Base-by-base conservation (phyloP, 108 stramenopile genomes). In the Fragilaria crotonensis region DNA sequence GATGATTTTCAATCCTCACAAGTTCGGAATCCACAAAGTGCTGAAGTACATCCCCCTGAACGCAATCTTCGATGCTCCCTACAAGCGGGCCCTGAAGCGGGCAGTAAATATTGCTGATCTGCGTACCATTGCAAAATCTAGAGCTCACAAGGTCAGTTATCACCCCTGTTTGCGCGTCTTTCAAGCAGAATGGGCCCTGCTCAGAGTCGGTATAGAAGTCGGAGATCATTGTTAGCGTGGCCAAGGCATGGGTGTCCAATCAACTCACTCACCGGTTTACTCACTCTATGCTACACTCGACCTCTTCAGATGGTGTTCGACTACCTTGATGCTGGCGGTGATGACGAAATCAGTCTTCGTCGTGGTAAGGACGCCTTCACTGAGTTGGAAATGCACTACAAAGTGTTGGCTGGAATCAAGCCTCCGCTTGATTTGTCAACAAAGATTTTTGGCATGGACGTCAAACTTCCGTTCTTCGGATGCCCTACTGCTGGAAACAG, bases 221-320 rank as follows among this genome's bases (percentile, higher is more conserved):
- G n/a, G n/a, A n/a, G n/a, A n/a, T n/a, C n/a, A n/a, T n/a, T n/a
- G n/a, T n/a, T n/a, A n/a, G 14, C 14, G 14, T 44, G 41, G 41
- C 41, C 14, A 9, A 44, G 14, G 41, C 9, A 44, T 14, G 14
- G 41, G 41, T 14, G 9, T 44, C 41, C 41, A 44, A 44, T 9
- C 9, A 44, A 44, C 41, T 14, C 14, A 44, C 9, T 14, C n/a
- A n/a, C n/a, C n/a, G n/a, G n/a, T n/a, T n/a, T n/a, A n/a, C n/a
- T n/a, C n/a, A n/a, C n/a, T n/a, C n/a, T n/a, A n/a, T n/a, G n/a
- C n/a, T n/a, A n/a, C n/a, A n/a, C n/a, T n/a, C n/a, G n/a, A n/a
- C n/a, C n/a, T n/a, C n/a, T n/a, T n/a, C 19, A 56, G 87, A 94
- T 94, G 93, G 93, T 94, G 7, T 94, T 94, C 55, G 93, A 94